A percentile compares a stretch with the other conserved stretches of the same genome.
Conservation (phyloP, 495 filamentous ascomycete species). For the Aspergillus campestris region DNA sequence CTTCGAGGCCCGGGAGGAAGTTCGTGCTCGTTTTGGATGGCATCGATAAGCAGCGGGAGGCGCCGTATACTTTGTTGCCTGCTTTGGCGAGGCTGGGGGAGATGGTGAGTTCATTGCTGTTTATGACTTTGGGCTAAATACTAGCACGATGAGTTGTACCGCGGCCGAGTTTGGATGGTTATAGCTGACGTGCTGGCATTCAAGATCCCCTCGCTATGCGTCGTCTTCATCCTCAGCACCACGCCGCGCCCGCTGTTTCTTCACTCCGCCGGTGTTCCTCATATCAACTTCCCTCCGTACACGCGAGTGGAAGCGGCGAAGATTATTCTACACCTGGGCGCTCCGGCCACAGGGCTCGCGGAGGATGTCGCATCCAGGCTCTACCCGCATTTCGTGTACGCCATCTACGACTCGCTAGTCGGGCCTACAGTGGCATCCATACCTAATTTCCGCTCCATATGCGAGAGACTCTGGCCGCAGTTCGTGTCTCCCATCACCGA, state of each 20-base stretch:
- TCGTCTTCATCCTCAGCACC: conserved; percentile 64
- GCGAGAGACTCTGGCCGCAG: conserved; percentile 67
- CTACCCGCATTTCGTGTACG: conserved; percentile 37
- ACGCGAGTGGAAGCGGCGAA: conserved; percentile 66
- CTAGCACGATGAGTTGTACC: neutral
- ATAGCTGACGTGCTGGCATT: conserved; percentile 9
- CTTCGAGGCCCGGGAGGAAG: conserved; percentile 24
- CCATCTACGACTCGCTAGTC: conserved; percentile 32
- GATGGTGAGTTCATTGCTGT: conserved; percentile 42
- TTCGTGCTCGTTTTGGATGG: conserved; percentile 85
- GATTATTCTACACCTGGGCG: conserved; percentile 52
- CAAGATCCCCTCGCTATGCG: conserved; percentile 73
- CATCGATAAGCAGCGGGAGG: conserved; percentile 82
- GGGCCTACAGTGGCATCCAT: conserved; percentile 40
- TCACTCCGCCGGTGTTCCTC: conserved; percentile 60
- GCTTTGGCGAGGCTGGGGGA: conserved; percentile 73
- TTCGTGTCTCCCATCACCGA: conserved; percentile 50
- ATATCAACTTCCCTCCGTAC: conserved; percentile 81
- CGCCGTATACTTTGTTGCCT: conserved; percentile 71
- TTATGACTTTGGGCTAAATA: neutral
- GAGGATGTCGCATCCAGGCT: conserved; percentile 23
- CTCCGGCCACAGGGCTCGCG: conserved; percentile 22
- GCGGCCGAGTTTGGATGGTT: neutral
- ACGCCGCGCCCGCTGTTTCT: conserved; percentile 63
- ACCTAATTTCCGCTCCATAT: conserved; percentile 30